Percentiles rank a stretch among this genome's conserved stretches.
These are phyloP conservation scores for Leersia perrieri DNA, from an alignment of 176 grass and related monocot species.

Conservation along the genomic window DNA sequence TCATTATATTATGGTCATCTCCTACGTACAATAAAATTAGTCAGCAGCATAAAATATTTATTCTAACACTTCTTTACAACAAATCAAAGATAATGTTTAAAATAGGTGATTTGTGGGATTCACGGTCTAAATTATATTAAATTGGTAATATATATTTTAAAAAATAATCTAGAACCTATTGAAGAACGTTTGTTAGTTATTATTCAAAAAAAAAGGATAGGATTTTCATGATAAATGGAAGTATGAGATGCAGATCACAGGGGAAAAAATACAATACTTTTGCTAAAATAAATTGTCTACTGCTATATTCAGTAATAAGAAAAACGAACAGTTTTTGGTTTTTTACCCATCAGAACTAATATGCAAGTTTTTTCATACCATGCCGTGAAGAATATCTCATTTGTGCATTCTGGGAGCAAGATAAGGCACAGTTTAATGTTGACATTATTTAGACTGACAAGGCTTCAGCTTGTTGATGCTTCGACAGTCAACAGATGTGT, in stretches of 20 bases:
- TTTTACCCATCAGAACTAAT: neutral
- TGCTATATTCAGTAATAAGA: neutral
- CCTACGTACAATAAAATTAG: slow-evolving; percentile 52
- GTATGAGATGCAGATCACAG: neutral
- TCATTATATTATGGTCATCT: slow-evolving; percentile 96
- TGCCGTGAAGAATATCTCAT: neutral
- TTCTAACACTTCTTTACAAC: slow-evolving; percentile 29
- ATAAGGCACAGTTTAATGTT: neutral
- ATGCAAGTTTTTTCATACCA: neutral
- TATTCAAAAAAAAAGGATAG: too few species aligned
- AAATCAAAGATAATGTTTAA: neutral
- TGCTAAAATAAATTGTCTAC: neutral
- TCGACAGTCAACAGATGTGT: neutral
- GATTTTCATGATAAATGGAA: neutral
- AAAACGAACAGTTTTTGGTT: neutral
- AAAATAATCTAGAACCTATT: neutral
- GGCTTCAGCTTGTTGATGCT: neutral
- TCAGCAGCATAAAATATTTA: slow-evolving; percentile 27
- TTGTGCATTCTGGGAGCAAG: neutral
- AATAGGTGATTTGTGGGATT: neutral
- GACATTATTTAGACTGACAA: neutral
- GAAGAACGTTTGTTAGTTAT: neutral
- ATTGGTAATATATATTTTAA: neutral
- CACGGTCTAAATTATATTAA: slow-evolving; percentile 7
- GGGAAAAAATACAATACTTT: neutral